Evolutionary conservation across 1,284 basidiomycete species (phyloP).

Genomic region (Microbotryum saponariae): DNA sequence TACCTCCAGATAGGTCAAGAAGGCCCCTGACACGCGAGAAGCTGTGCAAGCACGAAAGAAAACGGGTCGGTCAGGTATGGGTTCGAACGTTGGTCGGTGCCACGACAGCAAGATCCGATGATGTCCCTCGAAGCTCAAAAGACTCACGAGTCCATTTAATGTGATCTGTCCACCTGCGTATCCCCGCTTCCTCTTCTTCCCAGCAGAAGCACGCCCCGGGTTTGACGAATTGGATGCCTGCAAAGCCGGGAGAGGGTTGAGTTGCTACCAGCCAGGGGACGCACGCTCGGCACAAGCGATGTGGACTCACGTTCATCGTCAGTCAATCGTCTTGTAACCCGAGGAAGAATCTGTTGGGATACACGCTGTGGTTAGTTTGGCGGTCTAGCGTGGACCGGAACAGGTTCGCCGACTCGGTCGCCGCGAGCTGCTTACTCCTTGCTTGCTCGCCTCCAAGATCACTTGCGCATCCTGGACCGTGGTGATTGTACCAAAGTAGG

Average conservation of each 20-base stretch:
- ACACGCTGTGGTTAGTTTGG: neutral
- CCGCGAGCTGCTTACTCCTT: constrained; percentile 19
- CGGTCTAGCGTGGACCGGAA: too few species aligned
- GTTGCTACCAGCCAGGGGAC: too few species aligned
- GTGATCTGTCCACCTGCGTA: constrained; percentile 37
- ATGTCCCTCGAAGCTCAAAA: neutral
- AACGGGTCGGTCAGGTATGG: neutral
- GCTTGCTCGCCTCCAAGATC: constrained; percentile 33
- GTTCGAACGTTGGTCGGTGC: too few species aligned
- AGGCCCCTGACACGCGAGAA: constrained; percentile 36
- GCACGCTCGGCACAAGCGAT: neutral
- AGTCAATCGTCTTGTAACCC: constrained; percentile 34
- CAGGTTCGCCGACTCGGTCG: too few species aligned
- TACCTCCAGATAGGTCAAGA: constrained; percentile 36
- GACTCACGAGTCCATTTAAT: constrained; percentile 37
- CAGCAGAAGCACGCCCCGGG: constrained; percentile 36
- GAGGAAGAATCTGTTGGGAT: constrained; percentile 23
- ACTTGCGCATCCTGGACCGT: constrained; percentile 33
- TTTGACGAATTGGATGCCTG: constrained; percentile 32
- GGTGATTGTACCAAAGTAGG: constrained; percentile 32
- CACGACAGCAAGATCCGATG: too few species aligned
- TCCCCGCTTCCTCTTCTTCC: constrained; percentile 37
- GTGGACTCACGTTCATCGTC: constrained; percentile 26
- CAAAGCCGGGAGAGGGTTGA: neutral
- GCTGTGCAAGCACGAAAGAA: constrained; percentile 16